Evolutionary conservation across 2,329 filamentous ascomycete genomes (phyloP), one percentile per base, ranked within the genome.

Genomic region (Fusarium chaquense): DNA sequence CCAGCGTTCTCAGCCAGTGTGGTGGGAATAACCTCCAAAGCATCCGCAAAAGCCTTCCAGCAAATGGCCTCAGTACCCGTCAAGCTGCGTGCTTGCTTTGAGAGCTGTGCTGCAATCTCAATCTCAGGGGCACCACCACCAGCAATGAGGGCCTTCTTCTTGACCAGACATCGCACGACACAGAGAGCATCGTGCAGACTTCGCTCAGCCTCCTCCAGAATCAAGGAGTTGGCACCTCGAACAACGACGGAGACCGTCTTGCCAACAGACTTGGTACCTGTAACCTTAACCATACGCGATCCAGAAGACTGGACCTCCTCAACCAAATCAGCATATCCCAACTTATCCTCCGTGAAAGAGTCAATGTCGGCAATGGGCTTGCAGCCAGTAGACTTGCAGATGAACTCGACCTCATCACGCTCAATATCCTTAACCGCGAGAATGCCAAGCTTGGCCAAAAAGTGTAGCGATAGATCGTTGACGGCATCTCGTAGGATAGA

Each of bases 91-190:
- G 95, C 89, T 77, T 93, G 91, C 81, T 93, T 91, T 60, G 91
- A 89, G 35, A 99, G 88, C 76, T 93, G 88, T 57, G 96, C 92
- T 24, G 96, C 93, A 75, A 99, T 95, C 82, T 98, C 94, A 76
- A 98, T 97, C 82, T 99, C 96, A 28, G 96, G 93, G 3, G 96
- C 96, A 78, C 96, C 96, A 76, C 96, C 96, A 81, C 96, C 96
- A 16, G 97, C 95, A 76, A 99, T 97, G 60, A 99, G 89, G n/a
- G 96, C 96, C 84, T 97, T 97, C 89, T 98, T 99, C 90, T 99
- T 99, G 74, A 99, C 96, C 65, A 99, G 84, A 79, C 96, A 99
- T 75, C 96, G 92, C 75, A 99, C 94, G 52, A 98, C 96, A 79
- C 96, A 99, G 70, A 98, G 93, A 32, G 96, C 96, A 76, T 99